phyloP scores from a whole-genome alignment of 2,329 filamentous ascomycete species.

The Fusarium zealandicum region DNA sequence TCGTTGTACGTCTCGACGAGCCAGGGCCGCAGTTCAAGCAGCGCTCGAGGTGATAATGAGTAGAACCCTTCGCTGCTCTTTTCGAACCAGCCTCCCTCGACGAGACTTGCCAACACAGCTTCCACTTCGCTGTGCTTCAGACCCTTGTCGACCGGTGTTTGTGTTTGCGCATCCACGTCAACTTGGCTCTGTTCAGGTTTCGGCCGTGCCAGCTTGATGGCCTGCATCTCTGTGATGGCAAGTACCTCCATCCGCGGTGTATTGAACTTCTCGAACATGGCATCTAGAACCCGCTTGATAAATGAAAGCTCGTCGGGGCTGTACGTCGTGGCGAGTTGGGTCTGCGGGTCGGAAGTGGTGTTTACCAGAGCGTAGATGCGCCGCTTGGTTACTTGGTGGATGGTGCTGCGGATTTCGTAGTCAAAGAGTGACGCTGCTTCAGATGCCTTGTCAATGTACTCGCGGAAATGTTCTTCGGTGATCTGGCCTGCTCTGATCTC shows the following conservation, averaged over 20 bases:
- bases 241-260: constrained; percentile 80
- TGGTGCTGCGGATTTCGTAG: constrained; percentile 80
- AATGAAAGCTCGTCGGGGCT: constrained; percentile 86
- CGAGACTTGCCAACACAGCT: constrained; percentile 70
- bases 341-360: constrained; percentile 81
- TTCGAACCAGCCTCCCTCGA: constrained; percentile 86
- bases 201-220: constrained; percentile 71
- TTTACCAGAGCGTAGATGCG: constrained; percentile 88
- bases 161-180: constrained; percentile 45
- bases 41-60: constrained; percentile 74
- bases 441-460: constrained; percentile 75
- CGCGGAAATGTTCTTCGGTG: constrained; percentile 70
- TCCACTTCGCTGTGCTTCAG: constrained; percentile 83
- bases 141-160: constrained; percentile 56
- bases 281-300: constrained; percentile 85
- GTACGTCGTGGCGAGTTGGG: constrained; percentile 85
- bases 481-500: constrained; percentile 67
- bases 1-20: constrained; percentile 92
- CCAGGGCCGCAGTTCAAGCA: constrained; percentile 87
- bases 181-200: constrained; percentile 48
- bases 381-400: constrained; percentile 71
- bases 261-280: constrained; percentile 92
- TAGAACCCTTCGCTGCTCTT: constrained; percentile 76
- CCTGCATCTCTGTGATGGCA: constrained; percentile 81
- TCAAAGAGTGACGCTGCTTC: constrained; percentile 80